Base-by-base conservation (phyloP, 2,329 filamentous ascomycete genomes). In the Claviceps fusiformis region DNA sequence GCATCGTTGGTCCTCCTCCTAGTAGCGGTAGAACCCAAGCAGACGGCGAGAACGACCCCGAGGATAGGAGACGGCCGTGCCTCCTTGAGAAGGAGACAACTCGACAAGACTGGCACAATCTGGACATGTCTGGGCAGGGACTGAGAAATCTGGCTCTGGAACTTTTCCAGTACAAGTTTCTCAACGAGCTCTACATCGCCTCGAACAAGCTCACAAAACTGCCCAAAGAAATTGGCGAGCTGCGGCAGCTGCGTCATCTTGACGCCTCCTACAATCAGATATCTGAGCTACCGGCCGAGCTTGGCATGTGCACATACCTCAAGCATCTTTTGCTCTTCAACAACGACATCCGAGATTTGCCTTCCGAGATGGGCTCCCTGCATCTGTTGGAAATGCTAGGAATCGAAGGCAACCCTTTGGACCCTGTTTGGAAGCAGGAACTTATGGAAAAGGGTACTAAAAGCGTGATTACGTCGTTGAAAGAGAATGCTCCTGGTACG, bases 71-170 rank as follows among this genome's bases (percentile, higher is more conserved):
- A 63, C 71, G 81, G 55, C 81, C 81, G 37, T 78, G 84, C 62
- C 85, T 85, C 63, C 75, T 87, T 55, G 81, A 87, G 57, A 80
- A 80, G 64, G 76, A 80, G 57, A 76, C 80, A 59, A 82, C 83
- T 63, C 76, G 85, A 60, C 87, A 95, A 69, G 86, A 91, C 64
- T 97, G 93, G 93, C 82, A 89, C 68, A 90, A 91, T 60, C 77
- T 98, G 62, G 93, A 98, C 70, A 85, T 97, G 68, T 93, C 91
- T 62, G 93, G 93, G n/a, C 93, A 97, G 73, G 92, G 92, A 24
- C 75, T 98, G 51, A 86, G 90, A 61, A 87, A 89, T 57, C 76
- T 98, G 37, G 84, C 90, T 1, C 74, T 81, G 9, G 81, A 86
- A 48, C 76, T 98, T 37, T 97, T 97, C 73, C 78, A 80, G 61